Conservation (phyloP, 2,329 filamentous ascomycete species). For the Aulographum hederae region DNA sequence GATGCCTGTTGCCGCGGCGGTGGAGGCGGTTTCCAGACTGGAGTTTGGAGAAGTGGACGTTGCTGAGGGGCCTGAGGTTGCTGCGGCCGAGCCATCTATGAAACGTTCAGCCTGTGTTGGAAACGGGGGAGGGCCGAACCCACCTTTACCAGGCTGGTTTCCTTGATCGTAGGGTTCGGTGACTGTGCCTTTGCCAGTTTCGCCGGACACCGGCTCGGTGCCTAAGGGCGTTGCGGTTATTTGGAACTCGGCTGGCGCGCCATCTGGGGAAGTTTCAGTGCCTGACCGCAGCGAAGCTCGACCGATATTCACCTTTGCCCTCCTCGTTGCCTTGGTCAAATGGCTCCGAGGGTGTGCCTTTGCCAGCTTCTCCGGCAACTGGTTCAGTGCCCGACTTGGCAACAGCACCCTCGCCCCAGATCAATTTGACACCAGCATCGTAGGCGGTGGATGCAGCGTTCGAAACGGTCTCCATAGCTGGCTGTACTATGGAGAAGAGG, state of each 20-base stretch:
- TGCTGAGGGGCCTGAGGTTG: too few relatives aligned
- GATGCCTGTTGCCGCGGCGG: too few relatives aligned
- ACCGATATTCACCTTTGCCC: slow-evolving; percentile 22
- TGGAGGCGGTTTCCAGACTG: too few relatives aligned
- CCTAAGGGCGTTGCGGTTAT: background rate
- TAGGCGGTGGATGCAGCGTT: slow-evolving; percentile 15
- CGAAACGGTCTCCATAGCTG: slow-evolving; percentile 22
- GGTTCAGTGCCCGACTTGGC: slow-evolving; percentile 23
- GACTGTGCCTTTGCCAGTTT: too few relatives aligned
- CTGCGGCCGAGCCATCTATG: too few relatives aligned
- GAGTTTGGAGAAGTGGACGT: too few relatives aligned
- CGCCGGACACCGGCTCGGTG: too few relatives aligned
- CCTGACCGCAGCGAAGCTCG: slow-evolving; percentile 1
- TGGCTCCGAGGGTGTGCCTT: slow-evolving; percentile 50
- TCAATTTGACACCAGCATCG: slow-evolving; percentile 18
- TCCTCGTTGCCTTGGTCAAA: slow-evolving; percentile 64
- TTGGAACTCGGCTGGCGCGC: background rate
- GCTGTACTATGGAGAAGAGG: too few relatives aligned
- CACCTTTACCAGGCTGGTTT: too few relatives aligned
- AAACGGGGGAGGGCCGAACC: too few relatives aligned
- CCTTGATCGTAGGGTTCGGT: too few relatives aligned
- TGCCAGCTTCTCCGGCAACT: slow-evolving; percentile 50
- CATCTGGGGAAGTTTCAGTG: slow-evolving; percentile 1
- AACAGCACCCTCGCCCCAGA: slow-evolving; percentile 15
- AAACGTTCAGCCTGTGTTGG: too few relatives aligned